phyloP scores from a whole-genome alignment of 208 protist species.

The Lotmaria passim region DNA sequence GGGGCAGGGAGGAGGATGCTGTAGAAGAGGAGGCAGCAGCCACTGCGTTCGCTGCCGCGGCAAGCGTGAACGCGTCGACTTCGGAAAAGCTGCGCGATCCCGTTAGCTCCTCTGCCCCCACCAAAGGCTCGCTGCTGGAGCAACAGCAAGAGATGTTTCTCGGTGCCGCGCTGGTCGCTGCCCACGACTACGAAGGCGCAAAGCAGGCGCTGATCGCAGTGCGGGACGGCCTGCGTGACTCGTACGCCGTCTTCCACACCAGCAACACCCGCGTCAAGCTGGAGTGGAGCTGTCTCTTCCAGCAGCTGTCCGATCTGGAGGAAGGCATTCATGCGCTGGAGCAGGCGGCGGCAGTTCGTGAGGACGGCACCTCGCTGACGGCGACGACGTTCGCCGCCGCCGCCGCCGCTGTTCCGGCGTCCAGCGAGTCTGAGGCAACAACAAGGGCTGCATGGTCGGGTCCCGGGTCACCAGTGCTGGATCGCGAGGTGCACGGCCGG shows the following conservation, averaged over 20 bases:
- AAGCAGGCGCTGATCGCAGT: slow-evolving; percentile 52
- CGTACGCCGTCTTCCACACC: slow-evolving; percentile 78
- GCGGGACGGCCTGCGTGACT: slow-evolving; percentile 57
- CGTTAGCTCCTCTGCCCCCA: background rate
- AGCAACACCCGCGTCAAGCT: slow-evolving; percentile 73
- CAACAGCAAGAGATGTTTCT: slow-evolving; percentile 65
- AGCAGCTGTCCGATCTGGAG: slow-evolving; percentile 84
- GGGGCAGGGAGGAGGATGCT: background rate
- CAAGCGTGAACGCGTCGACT: background rate
- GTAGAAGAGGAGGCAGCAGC: too few species aligned
- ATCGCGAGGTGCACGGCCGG: slow-evolving; percentile 31
- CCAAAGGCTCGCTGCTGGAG: slow-evolving; percentile 35
- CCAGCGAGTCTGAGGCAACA: slow-evolving; percentile 5
- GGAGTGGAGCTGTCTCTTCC: slow-evolving; percentile 79
- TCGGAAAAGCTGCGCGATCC: background rate
- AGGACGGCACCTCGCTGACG: slow-evolving; percentile 12
- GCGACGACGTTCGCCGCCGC: background rate
- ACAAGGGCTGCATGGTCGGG: slow-evolving; percentile 8
- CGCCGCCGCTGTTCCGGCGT: background rate
- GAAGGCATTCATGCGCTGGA: slow-evolving; percentile 84
- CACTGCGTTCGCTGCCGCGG: background rate
- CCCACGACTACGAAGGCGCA: slow-evolving; percentile 67
- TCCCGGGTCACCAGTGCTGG: slow-evolving; percentile 14
- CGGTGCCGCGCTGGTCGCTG: slow-evolving; percentile 57
- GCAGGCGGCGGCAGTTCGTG: slow-evolving; percentile 29